Evolutionary conservation across 1,139 yeast species (phyloP), one percentile per base, ranked within the genome.

Genomic region (Kodamaea sp.): DNA sequence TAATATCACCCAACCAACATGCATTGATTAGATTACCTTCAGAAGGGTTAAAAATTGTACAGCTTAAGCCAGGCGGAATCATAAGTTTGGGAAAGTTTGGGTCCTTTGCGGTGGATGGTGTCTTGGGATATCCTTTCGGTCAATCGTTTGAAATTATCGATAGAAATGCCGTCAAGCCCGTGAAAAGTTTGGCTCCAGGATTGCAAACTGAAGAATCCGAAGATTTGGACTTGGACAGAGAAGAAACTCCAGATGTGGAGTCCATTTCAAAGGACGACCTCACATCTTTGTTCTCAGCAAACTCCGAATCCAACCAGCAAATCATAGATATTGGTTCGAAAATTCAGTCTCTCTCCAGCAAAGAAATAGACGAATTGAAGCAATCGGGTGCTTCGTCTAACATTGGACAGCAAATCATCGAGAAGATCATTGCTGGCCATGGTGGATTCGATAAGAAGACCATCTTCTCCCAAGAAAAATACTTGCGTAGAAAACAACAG

Each of bases 11-110:
- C 15, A 62, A 73, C 42, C 78, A 78, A 43, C 74, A 77, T 70
- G 87, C 82, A 0, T 65, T 90, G 49, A 61, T 92, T 25, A 72
- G 82, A 33, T 67, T 89, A 38, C 97, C 97, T 1, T 87, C 96
- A 1, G 86, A 81, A 34, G 85, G 86, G 36, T 59, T 81, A 51
- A 84, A 85, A 53, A 71, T 89, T 23, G 80, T 84, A 14, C 79
- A 82, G 47, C 63, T 89, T 38, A 73, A 69, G 32, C 71, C 76
- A 2, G 80, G 76, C 22, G 78, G 82, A 0, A 57, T 74, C 6
- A 70, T 92, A 11, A 78, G 79, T 37, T 66, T 94, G 45, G 98
- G 98, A 2, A 92, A 92, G 58, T 94, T 92, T 60, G 99, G 98
- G 7, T 67, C 82, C 1, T 92, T 94, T 58, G 66, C 73, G 27